Evolutionary conservation across 1,139 yeast species (phyloP), one percentile per base, ranked within the genome.

Genomic region (Blastobotrys indianensis): DNA sequence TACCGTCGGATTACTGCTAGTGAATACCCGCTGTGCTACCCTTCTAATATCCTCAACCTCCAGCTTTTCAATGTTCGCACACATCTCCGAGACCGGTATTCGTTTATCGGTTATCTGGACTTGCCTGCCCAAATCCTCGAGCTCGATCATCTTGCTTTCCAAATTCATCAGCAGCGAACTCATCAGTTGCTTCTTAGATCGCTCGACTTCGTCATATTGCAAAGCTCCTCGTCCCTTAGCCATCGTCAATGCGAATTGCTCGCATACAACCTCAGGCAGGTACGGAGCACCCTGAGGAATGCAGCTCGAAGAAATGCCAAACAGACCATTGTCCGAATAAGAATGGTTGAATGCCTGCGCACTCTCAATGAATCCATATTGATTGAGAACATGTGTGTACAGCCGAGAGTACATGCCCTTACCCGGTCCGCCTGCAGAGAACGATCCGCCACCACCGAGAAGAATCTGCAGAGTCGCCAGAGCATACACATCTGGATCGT

Each of bases 361-460:
- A 59, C 85, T 84, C 61, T 92, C 98, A 48, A 92, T 82, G 64
- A 85, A 90, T 37, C 94, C 95, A 63, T 85, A 86, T 63, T 85
- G 92, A 67, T 92, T 92, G 61, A 92, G 73, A 2, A 92, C 96
- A 56, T 90, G 79, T 0, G 96, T 87, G 69, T 88, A 92, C 29
- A 94, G 77, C 50, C 98, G 75, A 2, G 97, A 86, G 64, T 88
- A 94, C 97, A 92, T 90, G 4, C 99, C 99, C 67, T 92, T 92
- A 46, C 99, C 99, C n/a, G 99, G 99, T 0, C 99, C 99, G 54
- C 99, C 99, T 9, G 99, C 97, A 20, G 94, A 83, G 62, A 92
- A 92, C 1, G 97, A 88, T 6, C 97, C 94, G 44, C 98, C 98
- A 33, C 97, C 97, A 36, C 98, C 98, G n/a, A 92, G 71, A 29